Evolutionary conservation across 2,329 filamentous ascomycete species (phyloP), one percentile per base, ranked within the genome.

Genomic region (Ilyonectria destructans): DNA sequence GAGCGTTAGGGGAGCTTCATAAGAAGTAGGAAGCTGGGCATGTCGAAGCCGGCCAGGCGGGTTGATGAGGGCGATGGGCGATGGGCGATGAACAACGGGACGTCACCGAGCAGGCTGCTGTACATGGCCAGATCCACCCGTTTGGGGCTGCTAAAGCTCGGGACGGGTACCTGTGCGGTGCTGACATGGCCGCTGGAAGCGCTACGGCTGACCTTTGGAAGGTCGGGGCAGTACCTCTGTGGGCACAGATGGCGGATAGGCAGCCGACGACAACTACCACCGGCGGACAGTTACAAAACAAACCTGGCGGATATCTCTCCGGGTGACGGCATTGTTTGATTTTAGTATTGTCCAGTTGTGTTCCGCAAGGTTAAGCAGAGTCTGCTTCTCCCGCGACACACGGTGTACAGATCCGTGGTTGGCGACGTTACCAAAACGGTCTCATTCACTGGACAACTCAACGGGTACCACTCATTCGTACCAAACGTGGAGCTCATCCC

Each of bases 401-500:
- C 17, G 10, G 21, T 4, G 29, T 19, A 33, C 31, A n/a, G n/a
- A 21, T 35, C n/a, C n/a, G 33, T 63, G 62, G 63, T 67, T 63
- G 70, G 56, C 72, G 66, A 17, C 59, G 29, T 65, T 71, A 54
- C 65, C 62, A 56, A 51, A 62, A 61, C 54, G 54, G 59, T 70
- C 58, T 65, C 67, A 69, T 74, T 37, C 69, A 67, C 67, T 73
- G 45, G 65, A 63, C 69, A 73, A 68, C 70, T 26, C 65, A 52
- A 49, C 46, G 7, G 46, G 13, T 33, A 19, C 49, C 29, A 19
- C 9, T 43, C 56, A 54, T 19, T 46, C 29, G 40, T 33, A 21
- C 29, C 49, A 19, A 21, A 66, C 64, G 60, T 67, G 60, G 56
- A 48, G 35, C 56, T 33, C 29, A 29, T 29, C 35, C 12, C 54